Conservation (phyloP, 495 filamentous ascomycete species). For the Sordaria brevicollis region DNA sequence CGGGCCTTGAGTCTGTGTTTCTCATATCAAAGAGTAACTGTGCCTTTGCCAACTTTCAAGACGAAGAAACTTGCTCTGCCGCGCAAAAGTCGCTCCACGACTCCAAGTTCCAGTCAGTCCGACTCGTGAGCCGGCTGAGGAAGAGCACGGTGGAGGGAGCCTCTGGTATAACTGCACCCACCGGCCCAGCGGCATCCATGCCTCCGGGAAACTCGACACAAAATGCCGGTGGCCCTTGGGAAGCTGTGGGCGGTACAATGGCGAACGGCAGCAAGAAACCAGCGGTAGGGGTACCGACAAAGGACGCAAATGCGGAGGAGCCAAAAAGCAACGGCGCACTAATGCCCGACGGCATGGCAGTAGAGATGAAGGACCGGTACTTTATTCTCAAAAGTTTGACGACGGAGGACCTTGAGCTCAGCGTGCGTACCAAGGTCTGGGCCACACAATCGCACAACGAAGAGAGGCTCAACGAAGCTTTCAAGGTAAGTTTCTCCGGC, state of each 20-base stretch:
- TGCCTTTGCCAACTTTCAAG: slow-evolving; percentile 92
- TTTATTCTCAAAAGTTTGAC: slow-evolving; percentile 94
- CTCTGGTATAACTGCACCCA: slow-evolving; percentile 38
- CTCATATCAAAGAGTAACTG: slow-evolving; percentile 97
- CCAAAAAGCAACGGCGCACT: slow-evolving; percentile 6
- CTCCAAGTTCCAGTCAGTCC: slow-evolving; percentile 76
- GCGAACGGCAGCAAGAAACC: neutral
- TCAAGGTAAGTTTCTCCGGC: slow-evolving; percentile 48
- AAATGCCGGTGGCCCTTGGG: slow-evolving; percentile 6
- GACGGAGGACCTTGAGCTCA: slow-evolving; percentile 88
- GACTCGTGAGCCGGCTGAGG: slow-evolving; percentile 83
- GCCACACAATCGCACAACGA: slow-evolving; percentile 95
- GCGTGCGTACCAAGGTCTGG: slow-evolving; percentile 80
- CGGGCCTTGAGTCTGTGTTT: slow-evolving; percentile 81
- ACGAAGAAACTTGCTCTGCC: slow-evolving; percentile 62
- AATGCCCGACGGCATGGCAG: slow-evolving; percentile 7
- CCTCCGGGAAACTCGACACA: slow-evolving; percentile 5
- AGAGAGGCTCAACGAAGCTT: slow-evolving; percentile 70
- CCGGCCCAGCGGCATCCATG: slow-evolving; percentile 37
- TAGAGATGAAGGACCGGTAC: slow-evolving; percentile 59
- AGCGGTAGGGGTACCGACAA: neutral
- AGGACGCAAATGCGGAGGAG: slow-evolving; percentile 8
- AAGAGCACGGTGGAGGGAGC: slow-evolving; percentile 47
- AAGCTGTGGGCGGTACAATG: neutral
- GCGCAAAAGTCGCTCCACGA: slow-evolving; percentile 85